Evolutionary conservation across 2,329 filamentous ascomycete species (phyloP), one percentile per base, ranked within the genome.

Genomic region (Cyphellophora attinorum): DNA sequence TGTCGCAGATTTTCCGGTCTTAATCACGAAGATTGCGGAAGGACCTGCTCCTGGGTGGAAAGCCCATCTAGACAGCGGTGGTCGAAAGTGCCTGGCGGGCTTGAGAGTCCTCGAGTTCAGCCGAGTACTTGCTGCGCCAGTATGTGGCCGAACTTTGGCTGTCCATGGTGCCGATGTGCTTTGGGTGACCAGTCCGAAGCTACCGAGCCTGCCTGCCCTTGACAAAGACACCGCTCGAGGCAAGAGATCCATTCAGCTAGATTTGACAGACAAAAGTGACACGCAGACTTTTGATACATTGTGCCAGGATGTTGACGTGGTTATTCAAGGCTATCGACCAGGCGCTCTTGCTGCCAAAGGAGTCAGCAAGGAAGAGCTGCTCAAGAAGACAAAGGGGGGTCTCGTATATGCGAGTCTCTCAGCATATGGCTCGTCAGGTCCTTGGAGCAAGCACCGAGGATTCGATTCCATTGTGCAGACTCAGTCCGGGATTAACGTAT

Each of bases 381-480:
- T 51, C 2, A 42, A 48, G 14, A 31, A 57, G 3, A 31, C 31
- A 10, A 67, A 66, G 15, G 59, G 67, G 0, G 55, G 54, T 2
- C 56, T 76, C 10, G 57, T 76, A 16, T 54, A 61, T 5, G 71
- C 68, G 2, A 72, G 62, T 32, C 44, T 76, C 14, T 71, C 67
- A 1, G 70, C 72, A 0, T 76, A 68, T 38, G 70, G 69, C 0
- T 56, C 62, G 0, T 36, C 51, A 0, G 69, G 70, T 0, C 66
- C 66, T 1, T 71, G 67, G 67, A 42, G 50, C 0, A 37, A 46
- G 0, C 54, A 63, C 2, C 57, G 72, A 2, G 72, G 72, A 0
- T 76, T 72, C 35, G 72, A 76, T 42, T 73, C 69, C 0, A 55
- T 70, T 3, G 64, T 71, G 1, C 71, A 76, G 50, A 70, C 70